Base-by-base conservation (phyloP, 257 asterid species). In the Jacaranda copaia region DNA sequence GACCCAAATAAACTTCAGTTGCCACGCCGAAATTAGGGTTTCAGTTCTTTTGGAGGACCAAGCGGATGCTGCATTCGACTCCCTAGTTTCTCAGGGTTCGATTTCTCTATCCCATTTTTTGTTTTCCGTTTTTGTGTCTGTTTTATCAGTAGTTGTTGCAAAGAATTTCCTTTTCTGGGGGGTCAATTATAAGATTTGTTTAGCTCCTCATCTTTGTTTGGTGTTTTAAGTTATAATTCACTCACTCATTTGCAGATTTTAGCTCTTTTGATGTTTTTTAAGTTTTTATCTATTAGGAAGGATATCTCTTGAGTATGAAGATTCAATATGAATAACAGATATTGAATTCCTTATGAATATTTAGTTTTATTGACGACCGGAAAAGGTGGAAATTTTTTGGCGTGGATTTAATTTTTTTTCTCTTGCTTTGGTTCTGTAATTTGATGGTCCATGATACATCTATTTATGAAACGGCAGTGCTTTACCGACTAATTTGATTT, bases 11-110 rank as follows among this genome's bases (percentile, higher is more conserved):
- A 8, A 53, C 40, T 32, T 71, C 79, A 74, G 49, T 72, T 68
- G 75, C 71, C 75, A 46, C 51, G n/a, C 59, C 74, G 46, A 75
- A 52, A 77, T 67, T 81, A 77, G 88, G 90, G 80, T 88, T 85
- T 79, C 84, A 58, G 68, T 53, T 72, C 15, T 40, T 42, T 38
- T 70, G 68, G 59, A 40, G 32, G 76, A 59, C 68, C 8, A 39
- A 36, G 76, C 78, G 18, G 67, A 77, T 74, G 80, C 83, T 25
- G 76, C 74, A 53, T 73, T 70, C 10, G 59, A 25, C 45, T 81
- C 1, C 18, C 71, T 38, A 18, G 35, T n/a, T 58, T 56, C 14
- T 66, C 12, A 19, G 73, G 86, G 84, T 82, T 19, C 6, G 81
- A 25, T 75, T 69, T 58, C 59, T 15, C 12, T 32, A 32, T 15